Evolutionary conservation across 257 asterid genomes (phyloP).

Genomic region (Salvia hispanica): DNA sequence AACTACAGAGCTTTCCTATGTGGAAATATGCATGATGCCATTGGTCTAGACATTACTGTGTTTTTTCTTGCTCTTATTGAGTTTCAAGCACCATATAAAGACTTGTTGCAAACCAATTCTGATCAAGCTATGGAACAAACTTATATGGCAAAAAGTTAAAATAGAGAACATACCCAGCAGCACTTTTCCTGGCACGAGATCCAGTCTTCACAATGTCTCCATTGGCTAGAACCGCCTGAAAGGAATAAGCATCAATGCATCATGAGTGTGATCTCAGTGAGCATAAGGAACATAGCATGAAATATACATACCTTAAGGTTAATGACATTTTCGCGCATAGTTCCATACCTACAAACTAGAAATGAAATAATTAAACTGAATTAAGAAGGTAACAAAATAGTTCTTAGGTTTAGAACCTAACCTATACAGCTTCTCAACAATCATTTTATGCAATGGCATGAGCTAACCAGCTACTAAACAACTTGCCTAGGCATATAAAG

Average conservation of each 20-base stretch:
- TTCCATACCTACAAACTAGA: slow-evolving; percentile 90
- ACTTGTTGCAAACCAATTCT: too few relatives aligned
- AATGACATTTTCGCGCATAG: slow-evolving; percentile 98
- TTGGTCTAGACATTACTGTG: too few relatives aligned
- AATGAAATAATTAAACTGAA: slow-evolving; percentile 44
- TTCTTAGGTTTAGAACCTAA: slow-evolving; percentile 15
- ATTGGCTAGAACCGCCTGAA: slow-evolving; percentile 82
- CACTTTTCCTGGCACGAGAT: slow-evolving; percentile 97
- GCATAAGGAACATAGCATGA: slow-evolving; percentile 24
- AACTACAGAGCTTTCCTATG: too few relatives aligned
- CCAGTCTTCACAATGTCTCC: slow-evolving; percentile 93
- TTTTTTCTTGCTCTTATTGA: too few relatives aligned
- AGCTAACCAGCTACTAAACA: slow-evolving; percentile 8
- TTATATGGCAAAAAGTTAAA: slow-evolving; percentile 19
- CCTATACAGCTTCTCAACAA: slow-evolving; percentile 5
- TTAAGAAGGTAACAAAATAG: slow-evolving; percentile 19
- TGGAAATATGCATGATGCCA: too few relatives aligned
- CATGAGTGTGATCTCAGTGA: slow-evolving; percentile 30
- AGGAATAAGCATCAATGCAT: slow-evolving; percentile 34
- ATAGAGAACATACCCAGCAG: slow-evolving; percentile 76
- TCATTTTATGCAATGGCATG: slow-evolving; percentile 15
- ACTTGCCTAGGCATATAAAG: slow-evolving; percentile 5
- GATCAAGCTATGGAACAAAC: slow-evolving; percentile 21
- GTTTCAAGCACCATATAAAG: too few relatives aligned
- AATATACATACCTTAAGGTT: slow-evolving; percentile 77